Evolutionary conservation across 306 rosid genomes (phyloP).

Genomic region (Quercus wislizeni): DNA sequence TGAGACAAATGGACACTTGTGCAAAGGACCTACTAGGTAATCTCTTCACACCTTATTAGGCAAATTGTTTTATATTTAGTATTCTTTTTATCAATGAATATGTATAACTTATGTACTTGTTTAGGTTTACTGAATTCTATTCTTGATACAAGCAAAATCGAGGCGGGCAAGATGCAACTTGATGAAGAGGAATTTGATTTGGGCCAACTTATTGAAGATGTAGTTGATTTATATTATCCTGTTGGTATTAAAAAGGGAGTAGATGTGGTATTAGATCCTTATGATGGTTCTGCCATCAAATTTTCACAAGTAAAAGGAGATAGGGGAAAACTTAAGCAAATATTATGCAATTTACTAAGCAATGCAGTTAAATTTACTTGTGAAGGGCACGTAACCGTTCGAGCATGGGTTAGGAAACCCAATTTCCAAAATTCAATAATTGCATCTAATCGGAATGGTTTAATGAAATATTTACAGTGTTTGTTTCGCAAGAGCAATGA

Average conservation of each 20-base stretch:
- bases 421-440: constrained; percentile 36
- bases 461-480: constrained; percentile 16
- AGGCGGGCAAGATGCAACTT: constrained; percentile 80
- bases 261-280: constrained; percentile 70
- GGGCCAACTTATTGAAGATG: constrained; percentile 60
- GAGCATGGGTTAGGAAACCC: constrained; percentile 61
- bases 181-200: constrained; percentile 76
- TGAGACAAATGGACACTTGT: constrained; percentile 56
- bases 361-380: constrained; percentile 82
- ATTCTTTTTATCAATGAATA: background rate
- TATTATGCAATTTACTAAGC: constrained; percentile 64
- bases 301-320: constrained; percentile 64
- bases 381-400: constrained; percentile 56
- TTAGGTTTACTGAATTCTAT: constrained; percentile 69
- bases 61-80: background rate
- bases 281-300: constrained; percentile 52
- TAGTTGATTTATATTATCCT: constrained; percentile 60
- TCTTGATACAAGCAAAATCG: constrained; percentile 83
- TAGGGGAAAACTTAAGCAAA: constrained; percentile 70
- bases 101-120: background rate
- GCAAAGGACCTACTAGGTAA: constrained; percentile 69
- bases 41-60: background rate
- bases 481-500: constrained; percentile 35
- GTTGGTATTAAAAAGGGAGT: constrained; percentile 61
- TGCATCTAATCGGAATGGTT: constrained; percentile 21